Conservation (phyloP, 2,329 filamentous ascomycete species). For the Ciborinia camelliae region DNA sequence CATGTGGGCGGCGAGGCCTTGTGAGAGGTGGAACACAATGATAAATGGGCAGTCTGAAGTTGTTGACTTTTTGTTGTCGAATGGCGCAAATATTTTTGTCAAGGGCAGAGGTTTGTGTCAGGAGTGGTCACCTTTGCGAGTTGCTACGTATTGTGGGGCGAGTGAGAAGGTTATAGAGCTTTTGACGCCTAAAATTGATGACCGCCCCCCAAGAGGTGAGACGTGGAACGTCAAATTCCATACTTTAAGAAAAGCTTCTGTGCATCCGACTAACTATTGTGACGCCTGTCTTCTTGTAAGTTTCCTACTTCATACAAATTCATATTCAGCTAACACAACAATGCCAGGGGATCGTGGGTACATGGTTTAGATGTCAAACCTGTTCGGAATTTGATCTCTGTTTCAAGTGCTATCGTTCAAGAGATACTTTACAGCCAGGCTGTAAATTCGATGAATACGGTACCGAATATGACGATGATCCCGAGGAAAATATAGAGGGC, state of each 20-base stretch:
- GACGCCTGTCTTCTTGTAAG: background rate
- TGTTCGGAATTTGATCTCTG: background rate
- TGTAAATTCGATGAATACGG: background rate
- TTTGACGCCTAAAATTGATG: background rate
- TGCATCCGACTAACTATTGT: background rate
- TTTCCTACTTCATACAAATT: too few species aligned
- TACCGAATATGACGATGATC: background rate
- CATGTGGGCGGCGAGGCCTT: background rate
- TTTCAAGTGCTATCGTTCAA: conserved; percentile 8
- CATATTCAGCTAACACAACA: background rate
- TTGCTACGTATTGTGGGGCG: background rate
- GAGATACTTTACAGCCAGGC: background rate
- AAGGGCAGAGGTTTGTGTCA: background rate
- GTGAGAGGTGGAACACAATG: background rate
- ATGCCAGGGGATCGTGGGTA: background rate
- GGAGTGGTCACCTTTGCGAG: background rate
- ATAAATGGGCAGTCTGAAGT: background rate
- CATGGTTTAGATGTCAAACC: background rate
- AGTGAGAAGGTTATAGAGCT: background rate
- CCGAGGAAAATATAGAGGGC: background rate
- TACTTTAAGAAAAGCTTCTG: background rate
- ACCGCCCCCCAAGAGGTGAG: background rate
- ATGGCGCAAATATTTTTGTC: background rate
- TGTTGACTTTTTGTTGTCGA: background rate
- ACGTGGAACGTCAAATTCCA: background rate